phyloP scores from a whole-genome alignment of 2,329 filamentous ascomycete species.

The Cephalotrichum gorgonifer region DNA sequence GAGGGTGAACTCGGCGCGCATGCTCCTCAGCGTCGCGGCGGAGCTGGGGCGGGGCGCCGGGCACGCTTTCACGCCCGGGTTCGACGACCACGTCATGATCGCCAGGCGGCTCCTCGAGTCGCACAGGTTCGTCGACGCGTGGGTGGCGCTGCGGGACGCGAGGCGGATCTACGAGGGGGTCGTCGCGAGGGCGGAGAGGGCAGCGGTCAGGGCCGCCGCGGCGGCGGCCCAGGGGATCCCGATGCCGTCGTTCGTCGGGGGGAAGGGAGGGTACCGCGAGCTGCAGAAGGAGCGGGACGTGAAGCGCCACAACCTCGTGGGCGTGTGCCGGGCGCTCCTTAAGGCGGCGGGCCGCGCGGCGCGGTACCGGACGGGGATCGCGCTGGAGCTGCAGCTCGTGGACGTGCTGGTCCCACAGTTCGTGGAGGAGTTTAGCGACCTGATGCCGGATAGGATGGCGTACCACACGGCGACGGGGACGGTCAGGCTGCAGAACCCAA shows the following conservation, averaged over 20 bases:
- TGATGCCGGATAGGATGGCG: constrained; percentile 23
- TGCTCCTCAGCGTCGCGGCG: constrained; percentile 44
- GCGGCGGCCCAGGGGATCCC: background rate
- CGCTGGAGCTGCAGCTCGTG: constrained; percentile 6
- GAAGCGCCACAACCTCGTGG: background rate
- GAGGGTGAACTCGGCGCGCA: constrained; percentile 24
- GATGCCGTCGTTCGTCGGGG: background rate
- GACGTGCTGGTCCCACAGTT: constrained; percentile 25
- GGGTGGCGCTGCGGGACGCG: background rate
- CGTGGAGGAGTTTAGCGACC: constrained; percentile 35
- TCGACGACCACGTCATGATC: constrained; percentile 40
- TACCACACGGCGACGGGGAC: background rate
- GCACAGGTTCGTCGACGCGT: background rate
- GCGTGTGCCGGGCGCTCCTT: background rate
- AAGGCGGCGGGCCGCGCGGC: background rate
- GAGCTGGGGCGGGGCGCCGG: constrained; percentile 50
- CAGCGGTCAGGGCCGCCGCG: constrained; percentile 9
- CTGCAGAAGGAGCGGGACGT: background rate
- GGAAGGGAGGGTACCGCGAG: constrained; percentile 7
- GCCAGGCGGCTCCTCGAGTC: background rate
- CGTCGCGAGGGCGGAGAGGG: constrained; percentile 10
- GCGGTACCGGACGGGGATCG: background rate
- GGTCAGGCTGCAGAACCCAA: background rate
- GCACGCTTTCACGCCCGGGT: constrained; percentile 43
- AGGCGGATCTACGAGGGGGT: constrained; percentile 14